A percentile compares a stretch with the other conserved stretches of the same genome.
Conservation (phyloP, 2,329 filamentous ascomycete species). For the Colletotrichum tropicicola region DNA sequence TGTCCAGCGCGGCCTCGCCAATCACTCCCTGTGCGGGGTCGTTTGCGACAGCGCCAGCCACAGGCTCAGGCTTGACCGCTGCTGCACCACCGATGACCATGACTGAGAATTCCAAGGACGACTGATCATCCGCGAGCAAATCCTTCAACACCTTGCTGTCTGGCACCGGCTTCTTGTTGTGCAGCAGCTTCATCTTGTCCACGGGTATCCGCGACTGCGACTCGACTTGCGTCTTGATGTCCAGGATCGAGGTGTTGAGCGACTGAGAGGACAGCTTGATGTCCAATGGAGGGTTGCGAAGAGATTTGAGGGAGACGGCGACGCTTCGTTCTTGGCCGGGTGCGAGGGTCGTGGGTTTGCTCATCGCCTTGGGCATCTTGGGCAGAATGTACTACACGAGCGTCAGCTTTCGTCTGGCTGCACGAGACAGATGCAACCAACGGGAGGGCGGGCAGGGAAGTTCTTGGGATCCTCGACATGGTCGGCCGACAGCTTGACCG, state of each 20-base stretch:
- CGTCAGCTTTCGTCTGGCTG: slow-evolving; percentile 13
- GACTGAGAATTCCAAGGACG: slow-evolving; percentile 77
- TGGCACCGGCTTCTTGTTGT: slow-evolving; percentile 84
- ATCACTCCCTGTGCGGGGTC: slow-evolving; percentile 9
- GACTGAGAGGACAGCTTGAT: slow-evolving; percentile 71
- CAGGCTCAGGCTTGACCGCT: slow-evolving; percentile 51
- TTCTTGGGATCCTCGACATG: slow-evolving; percentile 87
- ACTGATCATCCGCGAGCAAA: slow-evolving; percentile 66
- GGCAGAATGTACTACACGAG: slow-evolving; percentile 73
- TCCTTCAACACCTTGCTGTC: slow-evolving; percentile 84
- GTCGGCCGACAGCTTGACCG: slow-evolving; percentile 84
- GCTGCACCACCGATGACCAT: slow-evolving; percentile 84
- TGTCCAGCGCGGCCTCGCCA: slow-evolving; percentile 66
- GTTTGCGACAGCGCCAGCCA: slow-evolving; percentile 44
- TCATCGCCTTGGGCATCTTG: slow-evolving; percentile 68
- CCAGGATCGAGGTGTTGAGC: slow-evolving; percentile 77
- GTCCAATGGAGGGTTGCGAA: slow-evolving; percentile 78
- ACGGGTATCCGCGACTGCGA: slow-evolving; percentile 68
- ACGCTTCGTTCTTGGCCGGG: slow-evolving; percentile 63
- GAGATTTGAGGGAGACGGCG: slow-evolving; percentile 75
- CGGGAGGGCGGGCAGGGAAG: slow-evolving; percentile 80
- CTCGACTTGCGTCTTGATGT: slow-evolving; percentile 78
- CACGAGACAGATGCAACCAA: slow-evolving; percentile 54
- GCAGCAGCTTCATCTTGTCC: slow-evolving; percentile 87
- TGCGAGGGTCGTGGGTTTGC: slow-evolving; percentile 54